Percentiles rank a stretch among this genome's conserved stretches.
Conservation (phyloP, 306 rosid genomes). For the Alnus rubra region DNA sequence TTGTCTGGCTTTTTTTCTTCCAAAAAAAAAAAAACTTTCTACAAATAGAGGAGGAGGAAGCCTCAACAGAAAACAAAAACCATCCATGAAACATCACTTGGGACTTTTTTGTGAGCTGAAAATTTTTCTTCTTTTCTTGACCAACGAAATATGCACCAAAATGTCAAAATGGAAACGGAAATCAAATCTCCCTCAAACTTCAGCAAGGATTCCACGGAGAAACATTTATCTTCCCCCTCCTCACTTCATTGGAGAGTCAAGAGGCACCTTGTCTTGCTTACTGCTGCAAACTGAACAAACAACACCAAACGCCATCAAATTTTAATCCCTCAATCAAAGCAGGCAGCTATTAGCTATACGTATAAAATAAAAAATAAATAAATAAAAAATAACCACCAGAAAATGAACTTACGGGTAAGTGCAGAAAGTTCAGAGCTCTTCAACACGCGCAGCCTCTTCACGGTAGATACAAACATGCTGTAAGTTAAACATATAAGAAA, state of each 20-base stretch:
- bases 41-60: slow-evolving; percentile 18
- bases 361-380: neutral
- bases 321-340: slow-evolving; percentile 1
- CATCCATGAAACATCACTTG: slow-evolving; percentile 34
- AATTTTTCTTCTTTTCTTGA: slow-evolving; percentile 21
- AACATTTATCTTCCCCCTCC: slow-evolving; percentile 14
- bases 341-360: neutral
- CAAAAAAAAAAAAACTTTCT: too few relatives aligned
- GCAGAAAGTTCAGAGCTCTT: slow-evolving; percentile 77
- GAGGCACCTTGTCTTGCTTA: slow-evolving; percentile 44
- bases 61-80: slow-evolving; percentile 32
- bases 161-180: slow-evolving; percentile 26
- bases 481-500: slow-evolving; percentile 17
- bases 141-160: slow-evolving; percentile 22
- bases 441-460: slow-evolving; percentile 80
- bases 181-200: neutral
- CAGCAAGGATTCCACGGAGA: slow-evolving; percentile 15
- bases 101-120: slow-evolving; percentile 17
- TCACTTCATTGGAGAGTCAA: slow-evolving; percentile 36
- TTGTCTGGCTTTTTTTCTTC: slow-evolving; percentile 18
- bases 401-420: slow-evolving; percentile 55
- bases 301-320: slow-evolving; percentile 13
- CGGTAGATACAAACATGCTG: slow-evolving; percentile 89
- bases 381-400: neutral
- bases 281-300: slow-evolving; percentile 34